Evolutionary conservation across 2,329 filamentous ascomycete genomes (phyloP).

Genomic region (Aspergillus sp.): DNA sequence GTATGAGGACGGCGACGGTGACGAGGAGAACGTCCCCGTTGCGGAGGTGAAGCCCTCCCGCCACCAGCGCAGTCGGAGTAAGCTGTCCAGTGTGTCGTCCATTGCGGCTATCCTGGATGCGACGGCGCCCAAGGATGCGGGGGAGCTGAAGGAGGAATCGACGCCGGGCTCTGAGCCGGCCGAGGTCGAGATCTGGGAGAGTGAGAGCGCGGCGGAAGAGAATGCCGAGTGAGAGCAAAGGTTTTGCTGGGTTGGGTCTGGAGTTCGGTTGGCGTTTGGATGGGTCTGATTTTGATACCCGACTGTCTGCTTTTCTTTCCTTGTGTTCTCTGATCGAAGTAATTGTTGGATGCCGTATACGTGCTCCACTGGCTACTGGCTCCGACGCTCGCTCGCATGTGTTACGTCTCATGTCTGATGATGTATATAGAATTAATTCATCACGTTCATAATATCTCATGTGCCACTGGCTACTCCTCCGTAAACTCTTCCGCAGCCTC

Average conservation of each 20-base stretch:
- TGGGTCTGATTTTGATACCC: not conserved
- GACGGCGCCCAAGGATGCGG: conserved; percentile 16
- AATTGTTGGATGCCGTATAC: not conserved
- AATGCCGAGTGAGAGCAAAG: conserved; percentile 10
- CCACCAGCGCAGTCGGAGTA: conserved; percentile 11
- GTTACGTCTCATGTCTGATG: conserved; percentile 7
- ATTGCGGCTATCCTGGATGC: conserved; percentile 26
- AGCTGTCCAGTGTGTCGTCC: conserved; percentile 24
- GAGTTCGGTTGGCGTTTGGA: not conserved
- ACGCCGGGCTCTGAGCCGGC: conserved; percentile 32
- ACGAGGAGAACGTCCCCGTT: conserved; percentile 5
- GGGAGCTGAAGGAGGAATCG: conserved; percentile 52
- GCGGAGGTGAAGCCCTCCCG: conserved; percentile 16
- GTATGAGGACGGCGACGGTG: conserved; percentile 60
- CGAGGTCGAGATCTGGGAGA: conserved; percentile 67
- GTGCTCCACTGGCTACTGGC: not conserved
- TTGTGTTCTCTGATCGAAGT: not conserved
- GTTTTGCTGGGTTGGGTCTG: not conserved
- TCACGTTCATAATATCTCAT: not conserved
- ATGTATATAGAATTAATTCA: conserved; percentile 6
- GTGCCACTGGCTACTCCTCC: conserved; percentile 1
- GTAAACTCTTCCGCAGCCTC: conserved; percentile 16
- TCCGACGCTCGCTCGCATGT: not conserved
- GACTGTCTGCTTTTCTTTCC: not conserved
- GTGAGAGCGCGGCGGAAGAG: conserved; percentile 62